Percentiles rank a stretch among this genome's conserved stretches.
These are phyloP conservation scores for Volutella citrinella DNA, from an alignment of 2,329 filamentous ascomycete genomes.

Conservation along the genomic window DNA sequence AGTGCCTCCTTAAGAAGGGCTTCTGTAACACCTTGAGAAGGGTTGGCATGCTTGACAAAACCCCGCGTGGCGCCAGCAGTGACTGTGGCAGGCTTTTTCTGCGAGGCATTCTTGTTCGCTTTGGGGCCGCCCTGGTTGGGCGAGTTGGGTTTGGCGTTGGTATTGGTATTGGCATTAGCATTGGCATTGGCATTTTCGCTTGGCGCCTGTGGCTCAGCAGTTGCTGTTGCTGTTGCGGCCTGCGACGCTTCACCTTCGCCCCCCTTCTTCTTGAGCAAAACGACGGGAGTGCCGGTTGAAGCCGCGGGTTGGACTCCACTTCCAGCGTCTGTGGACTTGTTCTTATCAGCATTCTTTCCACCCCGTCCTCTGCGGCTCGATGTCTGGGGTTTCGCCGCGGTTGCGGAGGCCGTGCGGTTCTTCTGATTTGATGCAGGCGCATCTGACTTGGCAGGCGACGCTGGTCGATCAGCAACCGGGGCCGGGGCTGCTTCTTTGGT, in stretches of 20 bases:
- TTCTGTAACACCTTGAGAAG: constrained; percentile 89
- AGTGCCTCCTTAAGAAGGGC: constrained; percentile 72
- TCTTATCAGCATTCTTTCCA: constrained; percentile 38
- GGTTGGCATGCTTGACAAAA: constrained; percentile 80
- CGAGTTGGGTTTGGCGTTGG: constrained; percentile 13
- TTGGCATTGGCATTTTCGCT: constrained; percentile 21
- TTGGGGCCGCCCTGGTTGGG: constrained; percentile 18
- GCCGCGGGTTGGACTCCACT: constrained; percentile 13
- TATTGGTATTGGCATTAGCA: too few species aligned
- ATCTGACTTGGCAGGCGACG: constrained; percentile 19
- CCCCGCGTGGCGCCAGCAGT: constrained; percentile 57
- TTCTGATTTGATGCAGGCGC: constrained; percentile 17
- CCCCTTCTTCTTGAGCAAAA: constrained; percentile 40
- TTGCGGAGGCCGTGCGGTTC: constrained; percentile 15
- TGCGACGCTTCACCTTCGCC: constrained; percentile 23
- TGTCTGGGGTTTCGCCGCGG: constrained; percentile 25
- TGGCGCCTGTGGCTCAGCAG: constrained; percentile 23
- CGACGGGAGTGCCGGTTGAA: constrained; percentile 32
- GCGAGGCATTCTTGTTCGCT: constrained; percentile 23
- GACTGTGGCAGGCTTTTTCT: constrained; percentile 32
- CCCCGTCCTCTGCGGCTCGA: constrained; percentile 31
- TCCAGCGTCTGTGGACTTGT: constrained; percentile 31
- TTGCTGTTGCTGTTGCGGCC: constrained; percentile 22
- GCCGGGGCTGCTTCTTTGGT: constrained; percentile 33
- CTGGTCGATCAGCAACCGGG: constrained; percentile 13